Evolutionary conservation across 768 basidiomycete genomes (phyloP), one percentile per base, ranked within the genome.

Genomic region (Lactarius sanguifluus): DNA sequence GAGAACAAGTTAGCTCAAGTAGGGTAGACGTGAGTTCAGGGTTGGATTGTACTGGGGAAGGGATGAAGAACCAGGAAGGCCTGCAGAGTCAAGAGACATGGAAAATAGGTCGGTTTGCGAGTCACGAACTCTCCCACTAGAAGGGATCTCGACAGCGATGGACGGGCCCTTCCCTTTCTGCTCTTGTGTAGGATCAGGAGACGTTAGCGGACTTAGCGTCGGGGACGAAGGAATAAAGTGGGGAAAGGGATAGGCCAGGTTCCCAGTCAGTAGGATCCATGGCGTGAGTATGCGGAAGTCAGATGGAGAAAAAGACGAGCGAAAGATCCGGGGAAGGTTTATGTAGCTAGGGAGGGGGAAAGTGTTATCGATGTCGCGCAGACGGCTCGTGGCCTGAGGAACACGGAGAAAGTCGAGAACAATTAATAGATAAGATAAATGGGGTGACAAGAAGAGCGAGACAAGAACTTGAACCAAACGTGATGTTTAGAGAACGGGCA

Each of bases 111-210:
- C 67, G 71, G 65, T 20, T 71, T 73, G 68, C 54, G 66, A 64
- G 64, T 65, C 70, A 56, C 75, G 76, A 13, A 77, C 73, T 61
- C 69, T 23, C 60, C 64, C 70, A 80, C 78, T 70, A 50, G 38
- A 47, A 50, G 75, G 76, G 66, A 87, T 86, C 64, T 82, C 79
- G 75, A 87, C 72, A 23, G 86, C 85, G 70, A 78, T 81, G 30
- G 84, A 80, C 54, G 81, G 78, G 47, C 76, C 79, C 75, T 88
- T 88, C 61, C 87, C 86, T 74, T 88, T 87, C 70, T 72, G 79
- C 59, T 59, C 58, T 56, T 52, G 50, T 38, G 59, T 20, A 36
- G 63, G 15, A 52, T 56, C 23, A 30, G 61, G n/a, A 28, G 64
- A 59, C 34, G 59, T 43, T 36, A 58, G 34, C 55, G 58, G 40